Percentiles rank a stretch among this genome's conserved stretches.
phyloP scores from a whole-genome alignment of 1,139 yeast genomes.

The Kodamaea sp. region DNA sequence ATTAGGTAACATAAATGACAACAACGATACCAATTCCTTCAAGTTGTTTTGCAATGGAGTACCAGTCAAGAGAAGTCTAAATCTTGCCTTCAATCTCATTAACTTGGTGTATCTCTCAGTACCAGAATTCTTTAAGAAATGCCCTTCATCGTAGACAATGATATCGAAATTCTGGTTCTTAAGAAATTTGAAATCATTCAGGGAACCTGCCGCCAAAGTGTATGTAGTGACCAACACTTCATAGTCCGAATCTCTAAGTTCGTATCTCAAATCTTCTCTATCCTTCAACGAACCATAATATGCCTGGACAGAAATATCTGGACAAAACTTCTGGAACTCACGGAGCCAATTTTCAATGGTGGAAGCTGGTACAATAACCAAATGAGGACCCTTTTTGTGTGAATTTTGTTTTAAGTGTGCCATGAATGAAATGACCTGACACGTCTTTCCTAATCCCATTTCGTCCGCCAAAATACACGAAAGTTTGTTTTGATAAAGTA shows the following conservation, averaged over 20 bases:
- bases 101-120: slow-evolving; percentile 85
- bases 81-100: slow-evolving; percentile 78
- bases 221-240: slow-evolving; percentile 96
- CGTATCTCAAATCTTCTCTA: slow-evolving; percentile 80
- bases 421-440: slow-evolving; percentile 92
- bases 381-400: slow-evolving; percentile 63
- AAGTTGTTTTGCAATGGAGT: slow-evolving; percentile 95
- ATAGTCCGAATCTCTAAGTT: slow-evolving; percentile 60
- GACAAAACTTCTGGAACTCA: slow-evolving; percentile 89
- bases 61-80: slow-evolving; percentile 87
- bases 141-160: slow-evolving; percentile 96
- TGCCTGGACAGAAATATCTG: slow-evolving; percentile 78
- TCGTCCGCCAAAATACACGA: slow-evolving; percentile 97
- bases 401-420: slow-evolving; percentile 74
- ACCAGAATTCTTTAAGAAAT: slow-evolving; percentile 85
- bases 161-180: slow-evolving; percentile 76
- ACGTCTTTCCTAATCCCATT: slow-evolving; percentile 96
- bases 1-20: slow-evolving; percentile 87
- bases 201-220: slow-evolving; percentile 84
- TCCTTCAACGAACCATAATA: slow-evolving; percentile 88
- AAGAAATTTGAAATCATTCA: slow-evolving; percentile 78
- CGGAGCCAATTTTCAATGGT: slow-evolving; percentile 97
- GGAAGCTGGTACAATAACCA: slow-evolving; percentile 92
- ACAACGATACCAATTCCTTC: slow-evolving; percentile 82
- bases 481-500: slow-evolving; percentile 72